Base-by-base conservation (phyloP, 805 yeast genomes). In the Ogataea allantospora region DNA sequence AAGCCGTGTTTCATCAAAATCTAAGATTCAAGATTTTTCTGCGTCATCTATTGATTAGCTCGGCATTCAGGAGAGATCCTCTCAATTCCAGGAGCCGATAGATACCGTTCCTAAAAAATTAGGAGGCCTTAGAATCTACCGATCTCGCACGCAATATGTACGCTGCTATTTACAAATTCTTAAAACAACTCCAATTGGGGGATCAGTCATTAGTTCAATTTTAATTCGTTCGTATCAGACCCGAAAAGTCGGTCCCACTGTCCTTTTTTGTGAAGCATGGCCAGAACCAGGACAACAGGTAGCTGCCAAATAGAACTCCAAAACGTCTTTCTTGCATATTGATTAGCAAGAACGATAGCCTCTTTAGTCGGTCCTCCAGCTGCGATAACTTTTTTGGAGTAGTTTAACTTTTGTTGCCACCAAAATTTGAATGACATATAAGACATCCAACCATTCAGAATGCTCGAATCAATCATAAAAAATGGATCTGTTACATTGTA, bases 251-350 rank as follows among this genome's bases (percentile, higher is more conserved):
- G 72, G 56, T 88, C 95, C 97, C 97, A 91, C 58, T 88, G 88
- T 5, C 96, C 96, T 58, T 82, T 82, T 63, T 93, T 93, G 62
- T 93, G 98, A 35, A 93, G 60, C 88, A 93, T 91, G 1, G 98
- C 97, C 43, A 93, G 66, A 13, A 88, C 82, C 37, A 93, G 66
- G 11, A 95, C 83, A 0, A 84, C 89, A 0, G 99, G 99, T 30
- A 93, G 66, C 52, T 93, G 98, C 80, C 91, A 78, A 1, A 93
- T 96, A 18, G 95, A 83, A 26, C 95, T 87, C 95, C 96, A 86
- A 60, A 93, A 93, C 28, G 89, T 72, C 57, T 82, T 83, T 43
- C 85, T 80, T 1, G 99, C 98, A 58, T 78, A 81, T 2, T 68
- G 50, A 52, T 75, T 78, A 3, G 95, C 87, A 36, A 71, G 44